Conservation (phyloP, 1,284 basidiomycete species). For the Wallemia mellicola region DNA sequence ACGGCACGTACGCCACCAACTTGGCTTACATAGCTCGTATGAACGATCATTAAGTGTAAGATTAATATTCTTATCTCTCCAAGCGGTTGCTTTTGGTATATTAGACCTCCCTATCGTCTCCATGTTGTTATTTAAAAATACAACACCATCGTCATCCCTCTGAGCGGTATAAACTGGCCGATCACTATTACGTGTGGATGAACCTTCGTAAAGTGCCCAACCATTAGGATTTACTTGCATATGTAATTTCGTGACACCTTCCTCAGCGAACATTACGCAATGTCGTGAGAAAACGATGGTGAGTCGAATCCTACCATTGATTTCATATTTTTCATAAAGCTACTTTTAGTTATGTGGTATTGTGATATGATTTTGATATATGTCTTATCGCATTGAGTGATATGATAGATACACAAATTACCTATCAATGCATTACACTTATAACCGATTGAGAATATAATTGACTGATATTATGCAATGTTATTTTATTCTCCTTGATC, state of each 20-base stretch:
- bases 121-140: no score
- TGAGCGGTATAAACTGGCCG: background rate
- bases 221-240: background rate
- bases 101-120: no score
- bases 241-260: background rate
- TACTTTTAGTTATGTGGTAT: no score
- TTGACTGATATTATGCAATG: no score
- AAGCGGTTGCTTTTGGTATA: background rate
- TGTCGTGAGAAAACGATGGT: background rate
- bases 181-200: background rate
- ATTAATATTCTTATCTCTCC: background rate
- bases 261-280: background rate
- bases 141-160: background rate
- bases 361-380: no score
- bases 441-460: no score
- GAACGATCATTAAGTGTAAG: background rate
- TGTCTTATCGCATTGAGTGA: no score
- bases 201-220: background rate
- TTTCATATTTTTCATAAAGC: no score
- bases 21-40: background rate
- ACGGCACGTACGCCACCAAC: background rate
- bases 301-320: no score
- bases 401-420: no score
- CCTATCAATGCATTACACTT: no score
- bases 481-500: no score